These are phyloP conservation scores for Dillenia suffruticosa DNA, from an alignment of 164 flowering plant genomes.

Conservation along the genomic window DNA sequence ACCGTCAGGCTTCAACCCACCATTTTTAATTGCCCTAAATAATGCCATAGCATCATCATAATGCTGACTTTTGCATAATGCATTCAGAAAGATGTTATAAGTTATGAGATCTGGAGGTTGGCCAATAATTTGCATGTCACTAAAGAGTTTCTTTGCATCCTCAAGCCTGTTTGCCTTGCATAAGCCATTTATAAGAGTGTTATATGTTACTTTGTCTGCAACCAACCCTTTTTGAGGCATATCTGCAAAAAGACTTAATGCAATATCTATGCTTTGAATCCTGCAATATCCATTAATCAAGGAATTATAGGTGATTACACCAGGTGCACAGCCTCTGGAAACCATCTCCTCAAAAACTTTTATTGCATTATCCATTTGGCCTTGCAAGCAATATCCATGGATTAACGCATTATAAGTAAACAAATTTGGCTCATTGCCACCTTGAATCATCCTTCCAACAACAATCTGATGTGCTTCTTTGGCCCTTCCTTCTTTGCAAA, in stretches of 20 bases:
- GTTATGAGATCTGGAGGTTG: neutral
- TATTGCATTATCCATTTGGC: constrained; percentile 1
- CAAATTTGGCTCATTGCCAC: neutral
- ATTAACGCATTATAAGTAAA: neutral
- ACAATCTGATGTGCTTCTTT: neutral
- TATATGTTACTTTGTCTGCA: neutral
- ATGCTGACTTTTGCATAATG: no score
- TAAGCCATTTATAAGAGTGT: neutral
- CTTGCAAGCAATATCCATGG: neutral
- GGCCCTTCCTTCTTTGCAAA: constrained; percentile 10
- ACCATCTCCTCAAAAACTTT: neutral
- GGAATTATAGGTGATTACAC: neutral
- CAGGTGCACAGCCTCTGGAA: neutral
- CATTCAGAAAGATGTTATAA: neutral
- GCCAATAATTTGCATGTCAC: neutral
- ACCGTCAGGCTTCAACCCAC: no score
- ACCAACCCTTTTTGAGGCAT: neutral
- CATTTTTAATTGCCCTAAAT: no score
- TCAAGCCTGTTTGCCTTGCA: neutral
- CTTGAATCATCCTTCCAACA: neutral
- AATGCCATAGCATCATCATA: no score
- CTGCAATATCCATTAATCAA: constrained; percentile 3
- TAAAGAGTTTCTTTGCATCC: neutral
- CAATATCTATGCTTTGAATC: neutral
- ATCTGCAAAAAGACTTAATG: neutral